Percentiles rank a stretch among this genome's conserved stretches.
Conservation (phyloP, 23 red algal genomes). For the Gracilaria vermiculophylla region DNA sequence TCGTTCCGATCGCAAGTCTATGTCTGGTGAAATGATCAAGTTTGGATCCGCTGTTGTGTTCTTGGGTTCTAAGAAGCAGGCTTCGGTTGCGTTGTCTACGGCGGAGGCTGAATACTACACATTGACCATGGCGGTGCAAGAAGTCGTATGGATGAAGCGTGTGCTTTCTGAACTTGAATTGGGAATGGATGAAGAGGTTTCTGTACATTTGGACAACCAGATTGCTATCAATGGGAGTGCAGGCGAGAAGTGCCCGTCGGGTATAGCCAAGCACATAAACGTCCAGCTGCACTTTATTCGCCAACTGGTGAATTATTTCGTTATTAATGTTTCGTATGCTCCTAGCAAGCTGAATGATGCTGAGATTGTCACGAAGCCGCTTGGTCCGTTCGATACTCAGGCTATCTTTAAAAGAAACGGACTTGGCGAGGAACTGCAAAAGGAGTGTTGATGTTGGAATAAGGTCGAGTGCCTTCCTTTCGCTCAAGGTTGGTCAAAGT, state of each 20-base stretch:
- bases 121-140: background rate
- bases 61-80: background rate
- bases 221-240: background rate
- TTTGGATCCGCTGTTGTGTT: background rate
- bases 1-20: background rate
- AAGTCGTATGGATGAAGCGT: background rate
- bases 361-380: background rate
- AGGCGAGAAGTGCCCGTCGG: background rate
- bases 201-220: conserved; percentile 6
- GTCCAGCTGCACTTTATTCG: background rate
- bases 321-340: background rate
- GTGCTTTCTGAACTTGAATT: background rate
- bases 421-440: background rate
- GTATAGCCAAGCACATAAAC: conserved; percentile 20
- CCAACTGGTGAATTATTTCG: background rate
- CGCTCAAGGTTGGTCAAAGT: background rate
- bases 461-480: too few relatives aligned
- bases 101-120: conserved; percentile 1
- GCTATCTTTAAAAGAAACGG: background rate
- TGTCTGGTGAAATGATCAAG: conserved; percentile 10
- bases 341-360: background rate
- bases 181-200: background rate
- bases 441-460: too few relatives aligned
- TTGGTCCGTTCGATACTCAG: background rate
- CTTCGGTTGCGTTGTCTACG: conserved; percentile 2